phyloP scores from a whole-genome alignment of 2,329 filamentous ascomycete species.

The Drechslerella coelobrocha region DNA sequence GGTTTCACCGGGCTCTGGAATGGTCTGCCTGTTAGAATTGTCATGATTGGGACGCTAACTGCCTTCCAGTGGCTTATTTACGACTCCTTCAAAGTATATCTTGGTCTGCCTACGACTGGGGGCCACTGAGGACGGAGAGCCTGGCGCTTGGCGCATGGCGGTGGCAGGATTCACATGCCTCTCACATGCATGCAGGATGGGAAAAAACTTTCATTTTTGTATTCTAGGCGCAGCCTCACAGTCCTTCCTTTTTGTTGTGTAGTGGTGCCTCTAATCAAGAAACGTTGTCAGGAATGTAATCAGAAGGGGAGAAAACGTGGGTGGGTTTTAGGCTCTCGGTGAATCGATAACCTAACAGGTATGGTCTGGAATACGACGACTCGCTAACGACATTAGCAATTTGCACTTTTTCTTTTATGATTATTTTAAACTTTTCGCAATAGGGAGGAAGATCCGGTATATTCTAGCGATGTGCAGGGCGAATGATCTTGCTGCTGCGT shows the following conservation, averaged over 20 bases:
- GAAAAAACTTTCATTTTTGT: not conserved
- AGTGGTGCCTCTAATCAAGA: not conserved
- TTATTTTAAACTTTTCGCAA: no score
- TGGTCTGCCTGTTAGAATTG: constrained; percentile 80
- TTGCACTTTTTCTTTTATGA: no score
- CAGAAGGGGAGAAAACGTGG: no score
- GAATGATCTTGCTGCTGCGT: constrained; percentile 15
- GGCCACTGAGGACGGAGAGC: not conserved
- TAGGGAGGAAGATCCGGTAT: constrained; percentile 17
- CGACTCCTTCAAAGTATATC: constrained; percentile 88
- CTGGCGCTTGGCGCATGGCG: not conserved
- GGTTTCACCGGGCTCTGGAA: constrained; percentile 92
- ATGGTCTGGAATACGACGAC: no score
- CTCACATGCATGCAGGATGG: not conserved
- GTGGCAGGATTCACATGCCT: not conserved
- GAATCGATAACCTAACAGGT: no score
- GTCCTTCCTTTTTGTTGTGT: not conserved
- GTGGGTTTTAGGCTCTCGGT: no score
- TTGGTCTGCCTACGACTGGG: constrained; percentile 81
- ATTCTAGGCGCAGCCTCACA: not conserved
- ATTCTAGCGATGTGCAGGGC: constrained; percentile 32
- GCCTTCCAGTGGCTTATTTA: constrained; percentile 95
- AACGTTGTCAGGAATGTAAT: not conserved
- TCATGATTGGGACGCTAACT: constrained; percentile 85
- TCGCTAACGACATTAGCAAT: no score